Conservation (phyloP, 495 filamentous ascomycete species). For the Hypomontagnella submonticulosa region DNA sequence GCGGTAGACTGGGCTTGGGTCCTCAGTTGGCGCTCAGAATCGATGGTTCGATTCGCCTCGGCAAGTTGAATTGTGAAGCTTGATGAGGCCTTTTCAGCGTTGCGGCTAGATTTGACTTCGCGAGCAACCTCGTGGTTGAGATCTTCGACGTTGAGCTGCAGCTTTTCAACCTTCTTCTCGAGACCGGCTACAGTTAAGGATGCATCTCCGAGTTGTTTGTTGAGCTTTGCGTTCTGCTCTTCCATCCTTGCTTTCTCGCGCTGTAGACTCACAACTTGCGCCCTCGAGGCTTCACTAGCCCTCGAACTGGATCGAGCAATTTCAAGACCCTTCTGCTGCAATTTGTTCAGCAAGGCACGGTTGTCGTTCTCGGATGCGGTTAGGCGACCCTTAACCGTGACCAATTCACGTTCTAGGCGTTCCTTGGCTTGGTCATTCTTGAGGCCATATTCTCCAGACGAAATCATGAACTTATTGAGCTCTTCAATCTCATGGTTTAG, state of each 20-base stretch:
- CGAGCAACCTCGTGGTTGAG: constrained; percentile 91
- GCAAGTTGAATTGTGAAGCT: constrained; percentile 83
- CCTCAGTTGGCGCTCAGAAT: constrained; percentile 88
- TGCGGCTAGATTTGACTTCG: constrained; percentile 90
- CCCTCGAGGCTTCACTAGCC: constrained; percentile 84
- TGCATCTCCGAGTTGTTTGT: constrained; percentile 86
- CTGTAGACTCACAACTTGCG: constrained; percentile 79
- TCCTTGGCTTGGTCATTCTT: constrained; percentile 94
- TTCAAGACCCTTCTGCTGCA: constrained; percentile 97
- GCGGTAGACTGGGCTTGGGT: constrained; percentile 87
- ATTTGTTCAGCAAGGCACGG: constrained; percentile 91
- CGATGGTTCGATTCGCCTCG: constrained; percentile 87
- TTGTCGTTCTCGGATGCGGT: constrained; percentile 97
- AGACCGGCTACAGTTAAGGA: constrained; percentile 85
- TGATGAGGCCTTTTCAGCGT: constrained; percentile 91
- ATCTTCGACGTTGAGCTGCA: constrained; percentile 88
- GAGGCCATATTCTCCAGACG: constrained; percentile 86
- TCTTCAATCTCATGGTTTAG: constrained; percentile 81
- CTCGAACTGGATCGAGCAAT: constrained; percentile 90
- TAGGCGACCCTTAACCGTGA: constrained; percentile 89
- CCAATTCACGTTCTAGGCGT: constrained; percentile 89
- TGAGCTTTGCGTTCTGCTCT: constrained; percentile 82
- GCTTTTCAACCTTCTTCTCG: constrained; percentile 96
- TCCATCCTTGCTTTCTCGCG: constrained; percentile 86
- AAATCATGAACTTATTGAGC: constrained; percentile 82